Evolutionary conservation across 2,329 filamentous ascomycete genomes (phyloP), one percentile per base, ranked within the genome.

Genomic region (Monosporascus sp.): DNA sequence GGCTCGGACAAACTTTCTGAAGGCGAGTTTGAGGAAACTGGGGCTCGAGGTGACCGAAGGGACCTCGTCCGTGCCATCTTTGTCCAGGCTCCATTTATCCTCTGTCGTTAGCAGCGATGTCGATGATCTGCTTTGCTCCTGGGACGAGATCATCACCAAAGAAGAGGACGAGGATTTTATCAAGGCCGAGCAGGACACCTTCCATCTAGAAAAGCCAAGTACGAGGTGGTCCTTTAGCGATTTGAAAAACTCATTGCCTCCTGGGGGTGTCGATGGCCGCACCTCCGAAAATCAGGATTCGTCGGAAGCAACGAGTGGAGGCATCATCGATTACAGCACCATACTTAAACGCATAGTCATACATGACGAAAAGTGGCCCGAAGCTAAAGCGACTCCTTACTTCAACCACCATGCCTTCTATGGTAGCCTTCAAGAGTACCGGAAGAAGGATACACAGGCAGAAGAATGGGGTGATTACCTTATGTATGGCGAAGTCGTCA

Each of bases 401-500:
- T 97, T 97, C 72, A 89, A 95, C 62, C 91, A 97, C 65, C 74
- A 85, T 52, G 76, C 85, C 1, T 97, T 85, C 69, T 97, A 86
- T 68, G 75, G 82, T 5, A 86, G 87, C 54, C 76, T 97, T 9
- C 72, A 75, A 24, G 73, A 82, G 25, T 95, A 91, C 65, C 83
- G 88, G 27, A 68, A 67, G 5, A 78, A 80, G 47, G 76, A 80
- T 2, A 70, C 72, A 34, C 79, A 82, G 46, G 79, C 83, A 0
- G 74, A 81, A 3, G 73, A 81, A 24, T 97, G 95, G 76, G 94
- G 94, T 5, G 81, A 85, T 49, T 74, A 81, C 49, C 70, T 99
- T 3, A 75, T 97, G 58, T 97, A 97, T 65, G 92, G 88, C 50
- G 90, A 97, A 68, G 90, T 96, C 6, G 79, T 97, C 17, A 97